Evolutionary conservation across 2,329 filamentous ascomycete species (phyloP).

Genomic region (Graphilbum ipis-grandicollis): DNA sequence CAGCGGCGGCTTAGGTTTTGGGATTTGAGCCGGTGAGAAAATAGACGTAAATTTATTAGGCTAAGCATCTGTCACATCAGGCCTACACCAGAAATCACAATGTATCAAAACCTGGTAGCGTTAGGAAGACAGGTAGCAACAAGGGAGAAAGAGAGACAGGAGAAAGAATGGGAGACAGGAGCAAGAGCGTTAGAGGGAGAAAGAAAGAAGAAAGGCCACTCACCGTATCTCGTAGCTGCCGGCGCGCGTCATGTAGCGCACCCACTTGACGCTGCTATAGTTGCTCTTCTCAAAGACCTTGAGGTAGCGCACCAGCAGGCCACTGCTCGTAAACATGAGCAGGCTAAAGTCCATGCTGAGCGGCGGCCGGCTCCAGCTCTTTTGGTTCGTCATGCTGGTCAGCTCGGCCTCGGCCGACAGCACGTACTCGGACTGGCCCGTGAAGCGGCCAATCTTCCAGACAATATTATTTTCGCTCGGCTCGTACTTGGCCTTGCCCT

Average conservation of each 20-base stretch:
- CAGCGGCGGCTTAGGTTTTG: no score
- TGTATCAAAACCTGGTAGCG: no score
- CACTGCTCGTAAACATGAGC: constrained; percentile 95
- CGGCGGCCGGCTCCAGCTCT: constrained; percentile 88
- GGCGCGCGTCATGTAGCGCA: constrained; percentile 94
- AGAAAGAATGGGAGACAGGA: no score
- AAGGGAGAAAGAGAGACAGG: no score
- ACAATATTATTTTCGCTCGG: constrained; percentile 95
- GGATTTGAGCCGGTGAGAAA: no score
- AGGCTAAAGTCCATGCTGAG: constrained; percentile 83
- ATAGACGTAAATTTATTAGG: no score
- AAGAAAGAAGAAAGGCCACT: not conserved
- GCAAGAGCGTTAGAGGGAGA: no score
- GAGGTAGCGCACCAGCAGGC: constrained; percentile 78
- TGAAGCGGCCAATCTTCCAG: constrained; percentile 98
- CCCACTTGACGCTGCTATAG: constrained; percentile 98
- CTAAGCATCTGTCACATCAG: no score
- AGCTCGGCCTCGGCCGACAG: constrained; percentile 84
- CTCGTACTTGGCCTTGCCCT: constrained; percentile 97
- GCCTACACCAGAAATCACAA: no score
- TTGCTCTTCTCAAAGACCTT: constrained; percentile 99
- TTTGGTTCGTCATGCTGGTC: constrained; percentile 95
- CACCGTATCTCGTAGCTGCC: constrained; percentile 94
- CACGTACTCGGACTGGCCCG: constrained; percentile 92
- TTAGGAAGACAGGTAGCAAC: no score